phyloP scores from a whole-genome alignment of 345 rosid genomes.

The Brassica nigra region DNA sequence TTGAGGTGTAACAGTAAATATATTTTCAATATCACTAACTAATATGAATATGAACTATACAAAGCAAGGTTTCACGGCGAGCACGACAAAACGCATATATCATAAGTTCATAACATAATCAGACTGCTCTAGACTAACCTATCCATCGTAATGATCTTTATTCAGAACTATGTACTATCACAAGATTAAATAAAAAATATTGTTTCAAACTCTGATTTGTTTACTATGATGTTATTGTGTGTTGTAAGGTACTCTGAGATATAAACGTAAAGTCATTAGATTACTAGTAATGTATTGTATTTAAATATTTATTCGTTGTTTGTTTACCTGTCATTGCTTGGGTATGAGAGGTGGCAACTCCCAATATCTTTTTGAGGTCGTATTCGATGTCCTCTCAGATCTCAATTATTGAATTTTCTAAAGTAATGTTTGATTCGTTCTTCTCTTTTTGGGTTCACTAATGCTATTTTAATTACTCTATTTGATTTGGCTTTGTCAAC shows the following conservation, averaged over 20 bases:
- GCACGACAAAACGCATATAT: not conserved
- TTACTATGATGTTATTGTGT: constrained; percentile 12
- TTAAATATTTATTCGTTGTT: constrained; percentile 19
- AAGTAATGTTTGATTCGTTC: constrained; percentile 41
- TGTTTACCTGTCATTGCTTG: constrained; percentile 40
- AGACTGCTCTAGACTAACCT: not conserved
- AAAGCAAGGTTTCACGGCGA: not conserved
- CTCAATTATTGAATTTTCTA: constrained; percentile 40
- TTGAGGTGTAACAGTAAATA: not conserved
- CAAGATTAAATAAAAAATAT: not conserved
- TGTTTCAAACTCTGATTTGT: not conserved
- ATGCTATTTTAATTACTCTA: not conserved
- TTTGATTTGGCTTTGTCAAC: constrained; percentile 28
- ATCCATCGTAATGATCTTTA: not conserved
- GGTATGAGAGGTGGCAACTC: constrained; percentile 42
- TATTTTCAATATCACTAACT: not conserved
- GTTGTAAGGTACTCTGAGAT: constrained; percentile 13
- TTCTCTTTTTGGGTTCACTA: constrained; percentile 17
- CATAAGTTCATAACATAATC: not conserved
- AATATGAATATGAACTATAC: not conserved
- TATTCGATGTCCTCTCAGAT: constrained; percentile 37
- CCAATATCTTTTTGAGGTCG: constrained; percentile 40
- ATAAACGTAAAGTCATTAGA: not conserved
- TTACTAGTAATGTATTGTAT: constrained; percentile 1
- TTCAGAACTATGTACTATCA: constrained; percentile 13